Evolutionary conservation across 129 eudicot species (phyloP), one percentile per base, ranked within the genome.

Genomic region (Tagetes patula): DNA sequence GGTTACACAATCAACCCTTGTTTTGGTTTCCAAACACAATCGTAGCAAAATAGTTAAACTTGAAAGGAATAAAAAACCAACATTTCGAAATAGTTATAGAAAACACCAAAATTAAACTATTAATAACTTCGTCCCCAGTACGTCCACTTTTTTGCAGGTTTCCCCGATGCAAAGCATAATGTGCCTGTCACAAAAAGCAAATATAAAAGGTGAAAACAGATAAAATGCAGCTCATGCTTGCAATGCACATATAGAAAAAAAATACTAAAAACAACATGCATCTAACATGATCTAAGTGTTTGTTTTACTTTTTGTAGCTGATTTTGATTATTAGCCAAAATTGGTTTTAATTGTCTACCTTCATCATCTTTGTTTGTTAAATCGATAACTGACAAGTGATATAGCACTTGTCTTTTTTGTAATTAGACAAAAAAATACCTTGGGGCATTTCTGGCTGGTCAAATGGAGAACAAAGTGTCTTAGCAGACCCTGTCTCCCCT

Each of bases 111-210:
- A 52, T 14, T 37, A 49, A 39, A 20, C 37, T 14, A 3, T 43
- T 70, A 86, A 70, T 89, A 86, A 32, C 92, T 89, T 65, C 92
- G 69, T 5, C 96, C 92, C 96, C 92, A 89, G 80, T 89, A 89
- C 9, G 87, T 82, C 92, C 96, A 89, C 69, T 82, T 89, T 75
- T 78, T 86, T 12, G 92, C 96, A 27, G 87, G 96, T 75, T 86
- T 89, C 3, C 92, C 96, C 0, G 92, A 89, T 6, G 92, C 92
- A 75, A 89, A 89, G 78, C 96, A 89, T 75, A 82, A 42, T 1
- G 92, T 89, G 8, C 86, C 92, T 89, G 88, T 55, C 20, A 50
- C 66, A 39, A 50, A 62, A 36, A 10, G 1, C 5, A 31, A 41
- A 27, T 14, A 14, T 20, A 70, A 38, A n/a, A 61, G 5, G 4